Evolutionary conservation across 495 filamentous ascomycete genomes (phyloP), one percentile per base, ranked within the genome.

Genomic region (Filosporella fistucella): DNA sequence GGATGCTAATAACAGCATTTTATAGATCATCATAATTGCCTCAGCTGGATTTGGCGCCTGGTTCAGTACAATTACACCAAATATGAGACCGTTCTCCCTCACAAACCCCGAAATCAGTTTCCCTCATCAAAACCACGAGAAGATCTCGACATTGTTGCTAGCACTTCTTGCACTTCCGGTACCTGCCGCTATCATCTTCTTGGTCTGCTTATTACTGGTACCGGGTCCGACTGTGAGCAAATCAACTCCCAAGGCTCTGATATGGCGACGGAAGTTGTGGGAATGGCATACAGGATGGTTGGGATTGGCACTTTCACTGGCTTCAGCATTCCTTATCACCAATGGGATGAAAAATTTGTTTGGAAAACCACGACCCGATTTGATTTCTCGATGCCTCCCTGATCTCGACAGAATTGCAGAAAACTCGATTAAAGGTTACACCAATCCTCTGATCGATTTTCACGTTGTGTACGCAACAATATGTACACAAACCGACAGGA

Each of bases 281-380:
- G 86, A 95, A 63, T 70, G 91, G 59, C 89, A 93, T 52, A 85
- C 79, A 42, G 89, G 88, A 6, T 78, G 87, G 54, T 63, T 93
- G 37, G 89, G 89, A 4, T 66, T 95, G 21, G 67, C 78, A 25
- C 67, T 93, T 12, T 81, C 85, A 11, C 70, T 85, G 20, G 76
- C 75, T 23, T 64, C 78, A 10, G 72, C 84, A 1, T 91, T 88
- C 68, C 75, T 89, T 35, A 82, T 93, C 30, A 91, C 86, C 2
- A 84, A 86, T 35, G 84, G 78, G 11, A 76, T 95, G 65, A 95
- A 95, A 71, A 93, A 89, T 65, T 73, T 87, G 2, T 88, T 85
- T 52, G 89, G 89, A 29, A 94, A 93, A 61, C 89, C 89, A 9
- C 68, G 89, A 49, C 89, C 89, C 0, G 89, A 95, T 69, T 62